Evolutionary conservation across 2,329 filamentous ascomycete species (phyloP), one percentile per base, ranked within the genome.

Genomic region (Colletotrichum euphorbiae): DNA sequence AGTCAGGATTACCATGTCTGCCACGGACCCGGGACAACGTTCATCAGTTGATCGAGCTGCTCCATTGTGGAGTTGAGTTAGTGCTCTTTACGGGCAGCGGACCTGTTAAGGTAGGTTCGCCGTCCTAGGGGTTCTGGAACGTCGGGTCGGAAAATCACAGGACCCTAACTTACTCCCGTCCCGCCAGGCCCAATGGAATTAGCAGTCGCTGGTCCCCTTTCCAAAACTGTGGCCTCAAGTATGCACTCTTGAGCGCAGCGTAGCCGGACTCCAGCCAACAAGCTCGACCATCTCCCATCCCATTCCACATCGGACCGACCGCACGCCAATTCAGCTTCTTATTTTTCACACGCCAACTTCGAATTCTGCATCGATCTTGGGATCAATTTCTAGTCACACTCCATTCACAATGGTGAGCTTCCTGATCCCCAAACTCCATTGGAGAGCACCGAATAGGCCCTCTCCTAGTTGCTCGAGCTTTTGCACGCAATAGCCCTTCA

Each of bases 171-270:
- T 28, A 8, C 28, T 28, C 28, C 28, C 28, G 28, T 28, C 28
- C 28, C 28, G 28, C 63, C 76, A 77, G 77, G 17, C 50, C 33
- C n/a, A 31, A 31, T 31, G 33, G 28, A 28, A 28, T 28, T 28
- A 28, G 19, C 28, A 43, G 17, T 15, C 60, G 42, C 36, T 62
- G 56, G 64, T 71, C 69, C 70, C 69, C 70, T 76, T 79, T 79
- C 75, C 78, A 74, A 79, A 80, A 80, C 80, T 78, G 80, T 82
- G 80, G 80, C 80, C 80, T 82, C 76, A 81, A 81, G 77, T 79
- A 73, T 71, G 69, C 68, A 69, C 70, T 71, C 69, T 72, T 71
- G 67, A 67, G 70, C 68, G 70, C 74, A 69, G 33, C 51, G 50
- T 62, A 48, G 28, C 48, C 62, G 24, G 36, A 6, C 57, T 52